Evolutionary conservation across 148 eudicot genomes (phyloP), one percentile per base, ranked within the genome.

Genomic region (Dysphania ambrosioides): DNA sequence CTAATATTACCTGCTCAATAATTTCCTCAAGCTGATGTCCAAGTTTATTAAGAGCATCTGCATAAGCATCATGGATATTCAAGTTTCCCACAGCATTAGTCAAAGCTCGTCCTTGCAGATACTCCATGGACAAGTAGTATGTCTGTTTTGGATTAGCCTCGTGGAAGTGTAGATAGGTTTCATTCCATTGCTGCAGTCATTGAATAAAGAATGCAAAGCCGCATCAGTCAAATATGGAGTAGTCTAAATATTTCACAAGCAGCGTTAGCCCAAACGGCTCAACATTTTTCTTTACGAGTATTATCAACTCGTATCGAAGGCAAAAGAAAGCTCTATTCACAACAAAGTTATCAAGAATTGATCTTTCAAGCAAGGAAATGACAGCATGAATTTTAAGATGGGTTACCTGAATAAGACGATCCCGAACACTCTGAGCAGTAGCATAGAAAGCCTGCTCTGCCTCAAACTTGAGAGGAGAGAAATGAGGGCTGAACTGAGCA

Each of bases 91-190:
- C 85, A 62, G 97, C 97, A 87, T 95, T 92, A 49, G 97, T 87
- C 82, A 95, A 75, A 68, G 99, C 92, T 80, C 99, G 92, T 64
- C 99, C 99, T 83, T 95, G 99, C 53, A 95, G 91, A 81, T 89
- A 90, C 84, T 92, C 99, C 99, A 95, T 95, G 75, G 99, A 95
- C 66, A 95, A 78, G 72, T 95, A 95, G 90, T 95, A 95, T 66
- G 99, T 95, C 82, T 95, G 97, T 86, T 95, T 95, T 27, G 96
- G 97, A 81, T 95, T 88, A 66, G 78, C 80, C 84, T 86, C 84
- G 86, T 95, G 96, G 84, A 83, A 95, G 77, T 92, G 96, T 75
- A 78, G 75, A 82, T 92, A 95, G 18, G 99, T 95, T 70, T 90
- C 92, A 77, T 95, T 95, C 99, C 99, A 95, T 95, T 92, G 97